Base-by-base conservation (phyloP, 306 rosid species). In the Cicer pinnatifidum region DNA sequence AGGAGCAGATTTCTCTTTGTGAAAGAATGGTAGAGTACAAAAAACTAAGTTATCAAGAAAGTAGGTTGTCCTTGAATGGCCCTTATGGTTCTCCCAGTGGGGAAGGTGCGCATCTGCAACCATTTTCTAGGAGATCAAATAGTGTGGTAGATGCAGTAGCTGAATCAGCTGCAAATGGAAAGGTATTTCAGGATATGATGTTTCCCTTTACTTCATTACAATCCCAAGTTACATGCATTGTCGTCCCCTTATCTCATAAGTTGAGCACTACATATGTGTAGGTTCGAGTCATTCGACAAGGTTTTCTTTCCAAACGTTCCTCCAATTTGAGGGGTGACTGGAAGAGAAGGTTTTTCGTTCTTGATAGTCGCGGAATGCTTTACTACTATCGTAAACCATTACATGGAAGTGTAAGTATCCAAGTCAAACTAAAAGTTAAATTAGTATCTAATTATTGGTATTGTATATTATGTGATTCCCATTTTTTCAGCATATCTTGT, bases 271-370 rank as follows among this genome's bases (percentile, higher is more conserved):
- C 44, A 46, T 59, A 58, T 43, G 48, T 71, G 80, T 77, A 91
- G 95, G 84, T 91, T 70, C 92, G 84, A 83, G 84, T 85, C 65
- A 82, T 91, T 83, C 77, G 95, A 46, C 92, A 89, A 87, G 97
- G 97, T 9, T 91, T 81, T 87, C 92, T 91, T 37, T 89, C 92
- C 44, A 91, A 91, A 61, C 91, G 95, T 48, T 91, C 97, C 45
- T 84, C 92, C 79, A 89, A 81, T 69, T 83, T 91, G 72, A 89
- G 97, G 81, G 97, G 77, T 69, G 95, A 83, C 70, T 91, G 97
- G 97, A 91, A 91, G 80, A 87, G 92, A 84, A 84, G 94, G 82
- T 87, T 77, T 80, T 91, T 91, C 80, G 85, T 91, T 81, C 92
- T 91, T 69, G 97, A 91, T 75, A 91, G 95, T 66, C 84, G 88